Conservation (phyloP, 768 basidiomycete genomes). For the Leccinellum rugosiceps region DNA sequence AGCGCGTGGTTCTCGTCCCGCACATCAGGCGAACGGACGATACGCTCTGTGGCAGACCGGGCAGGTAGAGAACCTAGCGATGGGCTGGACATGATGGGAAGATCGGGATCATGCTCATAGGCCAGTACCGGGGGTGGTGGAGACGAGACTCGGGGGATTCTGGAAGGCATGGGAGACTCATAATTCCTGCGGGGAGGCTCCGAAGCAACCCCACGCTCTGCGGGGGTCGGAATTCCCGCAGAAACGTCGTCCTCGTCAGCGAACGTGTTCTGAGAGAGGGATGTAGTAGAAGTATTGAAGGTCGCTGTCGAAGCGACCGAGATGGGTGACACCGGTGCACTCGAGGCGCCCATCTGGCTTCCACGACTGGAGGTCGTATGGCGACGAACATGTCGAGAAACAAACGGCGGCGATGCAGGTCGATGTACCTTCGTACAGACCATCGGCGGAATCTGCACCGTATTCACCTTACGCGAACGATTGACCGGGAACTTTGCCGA, state of each 20-base stretch:
- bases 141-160: constrained; percentile 24
- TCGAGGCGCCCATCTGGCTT: constrained; percentile 27
- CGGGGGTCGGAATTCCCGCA: constrained; percentile 8
- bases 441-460: constrained; percentile 23
- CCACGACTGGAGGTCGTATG: constrained; percentile 32
- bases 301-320: constrained; percentile 28
- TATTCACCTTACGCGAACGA: constrained; percentile 25
- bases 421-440: constrained; percentile 15
- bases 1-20: constrained; percentile 28
- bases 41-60: constrained; percentile 32
- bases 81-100: constrained; percentile 22
- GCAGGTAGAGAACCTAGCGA: constrained; percentile 21
- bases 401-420: constrained; percentile 34
- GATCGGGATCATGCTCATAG: constrained; percentile 29
- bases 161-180: constrained; percentile 15
- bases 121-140: constrained; percentile 16
- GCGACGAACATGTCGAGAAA: constrained; percentile 32
- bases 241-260: constrained; percentile 22
- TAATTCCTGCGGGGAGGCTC: constrained; percentile 24
- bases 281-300: constrained; percentile 21
- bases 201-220: constrained; percentile 18
- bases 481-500: constrained; percentile 8
- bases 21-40: constrained; percentile 26
- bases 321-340: constrained; percentile 32
- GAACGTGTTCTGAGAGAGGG: constrained; percentile 16